A percentile compares a stretch with the other conserved stretches of the same genome.
phyloP scores from a whole-genome alignment of 257 asterid species.

The Cynanchum wilfordii region DNA sequence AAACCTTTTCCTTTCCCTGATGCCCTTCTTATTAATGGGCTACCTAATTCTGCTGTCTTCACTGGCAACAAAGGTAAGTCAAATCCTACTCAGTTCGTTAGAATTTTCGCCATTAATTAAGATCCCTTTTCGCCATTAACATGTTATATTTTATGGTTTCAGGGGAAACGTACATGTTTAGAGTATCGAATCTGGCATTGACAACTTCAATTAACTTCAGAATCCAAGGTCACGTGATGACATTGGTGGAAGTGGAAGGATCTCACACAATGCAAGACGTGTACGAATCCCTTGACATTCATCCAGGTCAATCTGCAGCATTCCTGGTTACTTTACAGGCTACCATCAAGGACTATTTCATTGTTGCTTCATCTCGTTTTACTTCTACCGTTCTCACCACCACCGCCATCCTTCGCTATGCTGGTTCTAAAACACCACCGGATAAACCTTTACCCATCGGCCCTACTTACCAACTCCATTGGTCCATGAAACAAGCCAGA shows the following conservation, averaged over 20 bases:
- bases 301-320: conserved; percentile 71
- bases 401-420: conserved; percentile 46
- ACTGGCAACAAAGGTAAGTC: conserved; percentile 59
- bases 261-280: conserved; percentile 55
- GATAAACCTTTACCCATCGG: conserved; percentile 41
- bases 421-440: conserved; percentile 43
- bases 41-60: conserved; percentile 32
- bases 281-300: conserved; percentile 68
- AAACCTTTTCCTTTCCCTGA: conserved; percentile 45
- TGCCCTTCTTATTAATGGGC: conserved; percentile 69
- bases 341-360: conserved; percentile 33
- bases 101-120: too few species aligned
- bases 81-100: not conserved
- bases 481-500: conserved; percentile 91
- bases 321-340: conserved; percentile 41
- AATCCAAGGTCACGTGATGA: conserved; percentile 58
- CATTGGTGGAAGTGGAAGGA: conserved; percentile 81
- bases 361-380: conserved; percentile 67
- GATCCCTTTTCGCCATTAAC: too few species aligned
- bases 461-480: conserved; percentile 40
- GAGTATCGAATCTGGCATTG: conserved; percentile 64
- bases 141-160: too few species aligned
- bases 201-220: conserved; percentile 64
- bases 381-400: conserved; percentile 41
- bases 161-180: conserved; percentile 53